Evolutionary conservation across 768 basidiomycete species (phyloP), one percentile per base, ranked within the genome.

Genomic region (Lactarius trivialis): DNA sequence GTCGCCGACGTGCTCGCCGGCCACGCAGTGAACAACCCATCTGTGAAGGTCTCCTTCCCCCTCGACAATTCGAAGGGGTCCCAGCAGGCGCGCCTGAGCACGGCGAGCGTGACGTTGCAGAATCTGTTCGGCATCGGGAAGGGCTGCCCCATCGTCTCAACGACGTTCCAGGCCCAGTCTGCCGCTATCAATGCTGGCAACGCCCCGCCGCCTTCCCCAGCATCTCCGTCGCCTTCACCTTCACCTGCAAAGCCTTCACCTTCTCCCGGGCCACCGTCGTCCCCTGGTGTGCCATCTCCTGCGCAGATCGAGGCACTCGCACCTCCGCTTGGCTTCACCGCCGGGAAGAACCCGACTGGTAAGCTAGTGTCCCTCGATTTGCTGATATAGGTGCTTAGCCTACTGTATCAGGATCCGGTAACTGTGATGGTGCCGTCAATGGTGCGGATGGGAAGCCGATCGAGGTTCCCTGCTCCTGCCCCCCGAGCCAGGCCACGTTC

Each of bases 31-130:
- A 85, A 88, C 73, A 89, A 89, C 71, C 83, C 88, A 9, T 70
- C 74, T 1, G 76, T 89, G 57, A 58, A 71, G 19, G 73, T 89
- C 2, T 77, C 80, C 15, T 91, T 87, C 79, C 88, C 87, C 2
- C 79, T 79, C 2, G 85, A 83, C 67, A 74, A 77, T 65, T 82
- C 81, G 34, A 34, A 5, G 34, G 4, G 7, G 7, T 81, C 82
- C 51, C 77, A 83, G 68, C 71, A 79, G 48, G 76, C 83, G 0
- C 83, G 88, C 34, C 75, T 90, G 60, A 74, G 81, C 50, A 78
- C 86, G 30, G 79, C 82, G 5, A 68, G 83, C 11, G 79, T 86
- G 41, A 85, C 88, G 7, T 74, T 90, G n/a, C 89, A 91, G 74
- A 91, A 90, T 71, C 71, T 90, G 41, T 75, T 78, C 53, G 88